These are phyloP conservation scores for Tuber brumale DNA, from an alignment of 495 filamentous ascomycete genomes.

Conservation along the genomic window DNA sequence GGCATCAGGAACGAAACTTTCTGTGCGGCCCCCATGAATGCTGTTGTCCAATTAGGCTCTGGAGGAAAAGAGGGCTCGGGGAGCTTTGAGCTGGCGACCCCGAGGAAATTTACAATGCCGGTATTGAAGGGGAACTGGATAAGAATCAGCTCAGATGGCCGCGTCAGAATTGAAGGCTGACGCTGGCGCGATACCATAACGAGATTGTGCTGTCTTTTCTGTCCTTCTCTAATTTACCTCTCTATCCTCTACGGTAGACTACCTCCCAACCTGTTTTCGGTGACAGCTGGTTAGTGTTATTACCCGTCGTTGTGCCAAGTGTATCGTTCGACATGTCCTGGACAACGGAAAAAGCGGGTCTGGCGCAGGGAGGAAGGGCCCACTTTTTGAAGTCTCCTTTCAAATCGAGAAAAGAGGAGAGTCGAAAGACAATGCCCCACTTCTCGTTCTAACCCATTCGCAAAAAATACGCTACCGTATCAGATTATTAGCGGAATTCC, in stretches of 20 bases:
- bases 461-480: no score
- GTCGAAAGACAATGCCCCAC: not conserved
- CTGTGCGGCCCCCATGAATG: no score
- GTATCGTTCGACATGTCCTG: not conserved
- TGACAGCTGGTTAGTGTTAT: not conserved
- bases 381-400: not conserved
- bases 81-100: not conserved
- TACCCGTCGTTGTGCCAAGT: not conserved
- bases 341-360: not conserved
- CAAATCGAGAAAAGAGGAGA: not conserved
- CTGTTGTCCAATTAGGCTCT: no score
- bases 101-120: not conserved
- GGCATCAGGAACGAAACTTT: no score
- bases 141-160: not conserved
- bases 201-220: not conserved
- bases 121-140: not conserved
- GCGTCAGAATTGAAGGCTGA: not conserved
- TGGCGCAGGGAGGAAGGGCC: not conserved
- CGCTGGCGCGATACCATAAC: not conserved
- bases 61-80: no score
- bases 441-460: not conserved
- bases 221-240: not conserved
- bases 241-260: not conserved
- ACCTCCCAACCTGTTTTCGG: not conserved
- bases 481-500: no score